These are phyloP conservation scores for Jackrogersella minutella DNA, from an alignment of 495 filamentous ascomycete genomes.

Conservation along the genomic window DNA sequence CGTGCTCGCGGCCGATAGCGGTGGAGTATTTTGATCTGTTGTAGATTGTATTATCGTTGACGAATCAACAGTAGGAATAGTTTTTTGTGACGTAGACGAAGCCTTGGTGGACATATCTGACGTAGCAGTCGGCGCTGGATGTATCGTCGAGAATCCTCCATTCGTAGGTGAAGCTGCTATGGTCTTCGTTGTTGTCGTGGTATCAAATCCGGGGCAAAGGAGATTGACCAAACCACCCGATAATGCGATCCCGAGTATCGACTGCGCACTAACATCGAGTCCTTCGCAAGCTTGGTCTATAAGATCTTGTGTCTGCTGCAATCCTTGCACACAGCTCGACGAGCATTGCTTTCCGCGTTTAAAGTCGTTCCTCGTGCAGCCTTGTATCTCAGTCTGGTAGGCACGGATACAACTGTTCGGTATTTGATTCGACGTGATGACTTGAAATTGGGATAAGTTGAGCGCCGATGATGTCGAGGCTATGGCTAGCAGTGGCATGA, in stretches of 20 bases:
- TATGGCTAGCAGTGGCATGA: constrained; percentile 40
- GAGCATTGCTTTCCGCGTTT: constrained; percentile 46
- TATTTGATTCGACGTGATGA: constrained; percentile 48
- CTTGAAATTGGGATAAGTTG: constrained; percentile 49
- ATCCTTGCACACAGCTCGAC: constrained; percentile 44
- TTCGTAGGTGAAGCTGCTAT: constrained; percentile 25
- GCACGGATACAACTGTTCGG: constrained; percentile 50
- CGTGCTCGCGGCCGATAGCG: neutral
- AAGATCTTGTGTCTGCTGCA: constrained; percentile 33
- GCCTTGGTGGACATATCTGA: constrained; percentile 10
- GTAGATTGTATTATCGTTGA: constrained; percentile 22
- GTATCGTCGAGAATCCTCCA: constrained; percentile 29
- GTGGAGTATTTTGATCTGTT: constrained; percentile 18
- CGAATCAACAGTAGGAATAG: constrained; percentile 12
- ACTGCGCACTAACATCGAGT: constrained; percentile 34
- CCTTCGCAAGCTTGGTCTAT: constrained; percentile 45
- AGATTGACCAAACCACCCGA: constrained; percentile 45
- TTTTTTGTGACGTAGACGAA: constrained; percentile 8
- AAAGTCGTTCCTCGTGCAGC: constrained; percentile 50
- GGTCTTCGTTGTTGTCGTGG: constrained; percentile 32
- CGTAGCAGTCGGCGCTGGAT: constrained; percentile 15
- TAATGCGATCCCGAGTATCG: constrained; percentile 49
- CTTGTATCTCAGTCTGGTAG: constrained; percentile 47
- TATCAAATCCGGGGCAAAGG: constrained; percentile 45
- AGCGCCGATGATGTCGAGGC: constrained; percentile 50